Evolutionary conservation across 2,329 filamentous ascomycete genomes (phyloP), one percentile per base, ranked within the genome.

Genomic region (Rosellinia necatrix): DNA sequence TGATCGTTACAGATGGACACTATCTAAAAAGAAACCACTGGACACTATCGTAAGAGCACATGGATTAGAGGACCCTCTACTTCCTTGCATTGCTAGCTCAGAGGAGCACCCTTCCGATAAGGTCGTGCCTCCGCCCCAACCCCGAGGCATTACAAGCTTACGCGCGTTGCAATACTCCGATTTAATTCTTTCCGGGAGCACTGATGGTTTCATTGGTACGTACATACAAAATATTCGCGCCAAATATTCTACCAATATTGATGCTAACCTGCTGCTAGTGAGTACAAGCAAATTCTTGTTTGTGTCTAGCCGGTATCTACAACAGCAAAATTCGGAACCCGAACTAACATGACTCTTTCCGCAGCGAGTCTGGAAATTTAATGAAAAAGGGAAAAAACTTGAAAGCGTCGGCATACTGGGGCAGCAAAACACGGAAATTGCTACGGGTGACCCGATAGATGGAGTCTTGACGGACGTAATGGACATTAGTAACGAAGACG

Each of bases 61-160:
- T 72, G 94, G 94, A 27, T 77, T 96, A 48, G 92, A 97, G 57
- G 84, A 87, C 3, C 78, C 88, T 2, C 76, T 92, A 48, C 77
- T 80, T 2, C 81, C 88, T 1, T 80, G 87, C 17, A 80, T 90
- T 64, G 84, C 87, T 27, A 93, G 88, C 1, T 89, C 91, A n/a
- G 91, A 91, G 68, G 71, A 76, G 46, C 69, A 88, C 52, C 86
- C 87, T 1, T 80, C 85, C 52, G 77, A 78, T 2, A 76, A 79
- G n/a, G 77, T 49, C n/a, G 49, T 88, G 42, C 79, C 88, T 38
- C 76, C 82, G 19, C 84, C 87, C 1, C 83, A 87, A 63, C 90
- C 94, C 9, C 82, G 93, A 69, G 96, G 90, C 82, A 94, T 99
- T 71, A 99, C 94, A 1, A 92, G 93, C 5, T 78, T 99, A 38